Evolutionary conservation across 345 rosid genomes (phyloP).

Genomic region (Citrus unshiu): DNA sequence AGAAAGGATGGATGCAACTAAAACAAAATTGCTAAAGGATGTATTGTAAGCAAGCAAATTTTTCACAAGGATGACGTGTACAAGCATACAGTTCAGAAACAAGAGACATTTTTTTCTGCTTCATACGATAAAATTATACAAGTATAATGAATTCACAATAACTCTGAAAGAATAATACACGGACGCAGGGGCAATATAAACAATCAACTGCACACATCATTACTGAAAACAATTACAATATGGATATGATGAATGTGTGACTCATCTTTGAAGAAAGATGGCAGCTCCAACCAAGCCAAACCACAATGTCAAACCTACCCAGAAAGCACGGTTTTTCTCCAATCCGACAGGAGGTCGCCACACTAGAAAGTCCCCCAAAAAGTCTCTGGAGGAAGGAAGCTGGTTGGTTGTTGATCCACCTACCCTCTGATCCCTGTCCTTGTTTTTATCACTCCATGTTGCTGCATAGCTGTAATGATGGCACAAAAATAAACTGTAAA

Average conservation of each 20-base stretch:
- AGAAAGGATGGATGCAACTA: too few species aligned
- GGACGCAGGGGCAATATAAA: slow-evolving; percentile 4
- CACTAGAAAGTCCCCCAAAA: slow-evolving; percentile 62
- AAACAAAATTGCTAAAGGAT: too few species aligned
- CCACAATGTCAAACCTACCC: slow-evolving; percentile 81
- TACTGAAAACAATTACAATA: slow-evolving; percentile 10
- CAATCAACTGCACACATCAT: slow-evolving; percentile 24
- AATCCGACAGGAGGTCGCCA: slow-evolving; percentile 75
- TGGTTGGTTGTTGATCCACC: slow-evolving; percentile 62
- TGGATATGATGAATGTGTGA: background rate
- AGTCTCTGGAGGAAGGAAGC: slow-evolving; percentile 61
- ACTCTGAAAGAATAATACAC: slow-evolving; percentile 11
- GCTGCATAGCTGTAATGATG: slow-evolving; percentile 66
- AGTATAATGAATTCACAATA: slow-evolving; percentile 7
- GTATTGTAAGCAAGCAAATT: background rate
- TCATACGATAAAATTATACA: slow-evolving; percentile 15
- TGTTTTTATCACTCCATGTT: slow-evolving; percentile 79
- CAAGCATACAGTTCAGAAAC: background rate
- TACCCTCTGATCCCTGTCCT: slow-evolving; percentile 47
- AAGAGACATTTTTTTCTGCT: background rate
- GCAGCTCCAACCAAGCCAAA: slow-evolving; percentile 88
- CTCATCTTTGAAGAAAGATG: slow-evolving; percentile 62
- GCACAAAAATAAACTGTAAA: background rate
- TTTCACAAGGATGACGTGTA: background rate
- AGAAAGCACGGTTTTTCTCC: slow-evolving; percentile 64